These are phyloP conservation scores for Tricholoma furcatifolium DNA, from an alignment of 768 basidiomycete genomes.

Conservation along the genomic window DNA sequence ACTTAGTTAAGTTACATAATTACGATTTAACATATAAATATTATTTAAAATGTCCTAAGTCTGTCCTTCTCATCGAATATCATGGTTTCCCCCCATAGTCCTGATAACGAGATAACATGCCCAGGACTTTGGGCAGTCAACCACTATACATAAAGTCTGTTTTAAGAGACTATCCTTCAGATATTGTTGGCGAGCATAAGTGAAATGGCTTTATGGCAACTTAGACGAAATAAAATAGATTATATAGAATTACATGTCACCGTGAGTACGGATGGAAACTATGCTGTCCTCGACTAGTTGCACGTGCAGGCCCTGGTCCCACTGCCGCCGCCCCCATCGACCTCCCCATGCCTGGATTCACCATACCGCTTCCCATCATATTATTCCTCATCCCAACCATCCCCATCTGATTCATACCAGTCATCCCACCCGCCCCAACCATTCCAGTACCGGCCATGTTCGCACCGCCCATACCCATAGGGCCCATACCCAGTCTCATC, in stretches of 20 bases:
- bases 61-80: too few relatives aligned
- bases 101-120: too few relatives aligned
- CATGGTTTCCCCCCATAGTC: too few relatives aligned
- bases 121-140: too few relatives aligned
- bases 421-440: constrained; percentile 16
- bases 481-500: constrained; percentile 16
- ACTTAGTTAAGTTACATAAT: too few relatives aligned
- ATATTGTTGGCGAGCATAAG: too few relatives aligned
- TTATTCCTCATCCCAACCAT: constrained; percentile 14
- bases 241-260: constrained; percentile 25
- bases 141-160: too few relatives aligned
- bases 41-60: too few relatives aligned
- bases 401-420: constrained; percentile 20
- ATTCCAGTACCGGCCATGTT: constrained; percentile 17
- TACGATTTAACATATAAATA: too few relatives aligned
- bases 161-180: too few relatives aligned
- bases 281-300: constrained; percentile 53
- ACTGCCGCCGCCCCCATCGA: constrained; percentile 28
- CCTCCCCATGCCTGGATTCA: constrained; percentile 27
- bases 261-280: constrained; percentile 68
- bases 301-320: constrained; percentile 37
- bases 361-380: constrained; percentile 21
- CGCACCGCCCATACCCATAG: constrained; percentile 21
- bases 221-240: too few relatives aligned
- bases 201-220: too few relatives aligned